Conservation (phyloP, 1,139 yeast species). For the Pichia sp. region DNA sequence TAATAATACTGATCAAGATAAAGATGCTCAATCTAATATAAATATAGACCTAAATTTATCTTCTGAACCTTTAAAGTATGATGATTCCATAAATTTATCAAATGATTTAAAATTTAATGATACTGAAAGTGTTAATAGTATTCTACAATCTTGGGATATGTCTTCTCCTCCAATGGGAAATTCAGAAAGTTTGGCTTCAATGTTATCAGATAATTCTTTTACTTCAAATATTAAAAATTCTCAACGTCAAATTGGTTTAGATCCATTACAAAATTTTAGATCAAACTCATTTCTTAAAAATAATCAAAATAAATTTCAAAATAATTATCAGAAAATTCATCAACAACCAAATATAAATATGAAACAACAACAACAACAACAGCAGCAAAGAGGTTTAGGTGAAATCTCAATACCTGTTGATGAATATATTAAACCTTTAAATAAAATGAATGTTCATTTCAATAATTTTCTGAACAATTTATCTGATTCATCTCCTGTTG, state of each 20-base stretch:
- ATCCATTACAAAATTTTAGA: conserved; percentile 27
- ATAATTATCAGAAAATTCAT: conserved; percentile 3
- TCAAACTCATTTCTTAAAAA: conserved; percentile 14
- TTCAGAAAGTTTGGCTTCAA: conserved; percentile 21
- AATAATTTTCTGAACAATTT: conserved; percentile 24
- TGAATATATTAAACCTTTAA: conserved; percentile 35
- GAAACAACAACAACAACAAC: conserved; percentile 2
- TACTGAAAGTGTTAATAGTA: conserved; percentile 12
- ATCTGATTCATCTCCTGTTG: conserved; percentile 13
- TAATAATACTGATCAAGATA: not conserved
- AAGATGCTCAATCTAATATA: not conserved
- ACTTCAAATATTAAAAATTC: not conserved
- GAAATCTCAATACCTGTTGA: conserved; percentile 41
- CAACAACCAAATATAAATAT: conserved; percentile 4
- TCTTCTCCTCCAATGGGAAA: conserved; percentile 22
- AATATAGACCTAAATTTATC: no score
- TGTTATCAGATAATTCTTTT: conserved; percentile 16
- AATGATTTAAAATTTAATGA: conserved; percentile 1
- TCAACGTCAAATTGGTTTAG: conserved; percentile 29
- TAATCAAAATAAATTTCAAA: conserved; percentile 4
- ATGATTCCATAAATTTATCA: not conserved
- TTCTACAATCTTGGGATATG: conserved; percentile 26
- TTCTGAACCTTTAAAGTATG: not conserved
- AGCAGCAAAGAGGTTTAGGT: conserved; percentile 33
- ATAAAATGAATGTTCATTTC: conserved; percentile 31